Evolutionary conservation across 2,329 filamentous ascomycete species (phyloP), one percentile per base, ranked within the genome.

Genomic region (Phyllosticta ampelicida): DNA sequence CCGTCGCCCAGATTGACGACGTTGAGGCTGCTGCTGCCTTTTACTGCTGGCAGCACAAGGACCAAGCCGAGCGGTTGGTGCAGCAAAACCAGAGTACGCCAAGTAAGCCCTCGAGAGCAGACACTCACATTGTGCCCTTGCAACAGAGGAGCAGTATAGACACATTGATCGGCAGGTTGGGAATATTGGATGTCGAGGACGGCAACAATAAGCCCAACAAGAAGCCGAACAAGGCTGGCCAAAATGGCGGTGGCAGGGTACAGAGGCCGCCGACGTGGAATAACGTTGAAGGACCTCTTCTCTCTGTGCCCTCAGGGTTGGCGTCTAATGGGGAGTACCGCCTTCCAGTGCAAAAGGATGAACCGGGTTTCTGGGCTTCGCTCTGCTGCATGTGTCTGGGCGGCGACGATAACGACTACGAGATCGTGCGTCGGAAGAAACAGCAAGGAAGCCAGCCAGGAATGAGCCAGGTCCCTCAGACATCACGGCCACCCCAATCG

Each of bases 1-100:
- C 65, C 11, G 68, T 77, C 1, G 66, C 71, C 2, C 71, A 73
- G 9, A 73, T 75, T 5, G 79, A 83, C 61, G 78, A 80, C 1
- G 74, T 76, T 59, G 80, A 83, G 61, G 77, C 74, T 30, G 82
- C 85, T 60, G 72, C 73, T 4, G 77, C 74, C n/a, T 80, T 86
- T 54, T 96, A 90, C 74, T 97, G 92, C 77, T 96, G 89, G 87
- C 90, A 96, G 71, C 94, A 99, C 75, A 91, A 89, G 69, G 89
- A 94, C 59, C 94, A 99, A 72, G 89, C 89, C 2, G 69, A 75
- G 56, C 68, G 65, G 11, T 59, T 75, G 13, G 65, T 58, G 64
- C 48, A 60, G 54, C 11, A 44, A n/a, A 44, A 44, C 36, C n/a
- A 60, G 63, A 13, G 60, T 60, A n/a, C 19, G 9, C 21, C 60